Percentiles rank a stretch among this genome's conserved stretches.
Conservation (phyloP, 306 rosid species). For the Dryas octopetala region DNA sequence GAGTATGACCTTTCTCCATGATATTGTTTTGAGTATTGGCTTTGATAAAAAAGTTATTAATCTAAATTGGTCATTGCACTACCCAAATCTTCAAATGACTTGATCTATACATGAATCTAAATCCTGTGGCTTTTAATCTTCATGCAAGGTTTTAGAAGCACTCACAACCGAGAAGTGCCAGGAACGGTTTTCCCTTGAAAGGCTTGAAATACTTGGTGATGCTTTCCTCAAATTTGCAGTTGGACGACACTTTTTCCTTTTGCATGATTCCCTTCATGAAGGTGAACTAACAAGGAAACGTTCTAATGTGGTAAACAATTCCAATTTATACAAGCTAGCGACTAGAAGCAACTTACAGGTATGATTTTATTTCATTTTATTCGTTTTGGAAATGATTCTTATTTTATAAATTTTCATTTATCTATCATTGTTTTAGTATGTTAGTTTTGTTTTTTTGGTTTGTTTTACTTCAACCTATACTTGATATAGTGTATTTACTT, state of each 20-base stretch:
- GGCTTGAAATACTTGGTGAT: slow-evolving; percentile 96
- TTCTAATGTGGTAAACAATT: slow-evolving; percentile 67
- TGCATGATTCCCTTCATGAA: slow-evolving; percentile 69
- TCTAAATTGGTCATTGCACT: slow-evolving; percentile 16
- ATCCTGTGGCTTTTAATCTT: slow-evolving; percentile 18
- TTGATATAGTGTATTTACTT: neutral
- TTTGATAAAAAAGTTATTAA: neutral
- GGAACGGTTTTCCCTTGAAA: slow-evolving; percentile 90
- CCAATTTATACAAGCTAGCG: slow-evolving; percentile 77
- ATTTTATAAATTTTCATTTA: neutral
- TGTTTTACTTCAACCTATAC: neutral
- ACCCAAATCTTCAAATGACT: slow-evolving; percentile 22
- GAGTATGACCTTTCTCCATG: slow-evolving; percentile 53
- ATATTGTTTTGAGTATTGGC: slow-evolving; percentile 9
- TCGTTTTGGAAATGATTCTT: slow-evolving; percentile 21
- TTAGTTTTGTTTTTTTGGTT: slow-evolving; percentile 1
- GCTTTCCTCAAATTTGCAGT: slow-evolving; percentile 90
- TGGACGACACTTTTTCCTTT: slow-evolving; percentile 73
- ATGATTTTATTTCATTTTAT: slow-evolving; percentile 2
- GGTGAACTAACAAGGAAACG: slow-evolving; percentile 82
- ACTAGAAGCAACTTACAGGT: slow-evolving; percentile 79
- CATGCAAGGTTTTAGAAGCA: slow-evolving; percentile 77
- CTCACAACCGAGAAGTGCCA: slow-evolving; percentile 93
- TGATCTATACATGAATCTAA: neutral
- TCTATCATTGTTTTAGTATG: neutral